These are phyloP conservation scores for Cucurbita pepo DNA, from an alignment of 306 rosid genomes.

Conservation along the genomic window DNA sequence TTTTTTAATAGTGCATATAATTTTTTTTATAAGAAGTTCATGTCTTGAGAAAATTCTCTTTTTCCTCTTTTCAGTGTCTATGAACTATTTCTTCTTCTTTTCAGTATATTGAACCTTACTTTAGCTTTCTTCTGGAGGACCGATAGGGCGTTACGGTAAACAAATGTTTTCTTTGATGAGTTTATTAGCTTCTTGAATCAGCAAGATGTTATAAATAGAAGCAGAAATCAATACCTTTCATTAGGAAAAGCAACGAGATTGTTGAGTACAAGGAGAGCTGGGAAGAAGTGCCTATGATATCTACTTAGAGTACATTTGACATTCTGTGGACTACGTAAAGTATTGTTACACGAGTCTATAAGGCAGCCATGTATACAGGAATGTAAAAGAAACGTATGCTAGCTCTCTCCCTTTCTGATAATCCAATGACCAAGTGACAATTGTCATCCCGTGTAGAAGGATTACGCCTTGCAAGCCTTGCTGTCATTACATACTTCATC, in stretches of 20 bases:
- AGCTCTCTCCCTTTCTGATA: neutral
- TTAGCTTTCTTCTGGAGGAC: no score
- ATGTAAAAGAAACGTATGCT: neutral
- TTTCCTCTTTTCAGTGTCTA: neutral
- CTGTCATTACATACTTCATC: conserved; percentile 49
- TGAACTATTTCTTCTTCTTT: neutral
- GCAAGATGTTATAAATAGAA: neutral
- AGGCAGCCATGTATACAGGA: neutral
- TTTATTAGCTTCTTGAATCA: neutral
- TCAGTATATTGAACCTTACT: no score
- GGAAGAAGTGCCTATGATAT: neutral
- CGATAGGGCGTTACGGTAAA: no score
- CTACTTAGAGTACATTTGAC: neutral
- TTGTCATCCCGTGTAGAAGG: neutral
- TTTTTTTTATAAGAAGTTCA: neutral
- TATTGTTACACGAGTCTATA: neutral
- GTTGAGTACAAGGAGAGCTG: neutral
- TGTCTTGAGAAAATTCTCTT: neutral
- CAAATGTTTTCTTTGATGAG: no score
- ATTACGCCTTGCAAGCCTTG: conserved; percentile 26
- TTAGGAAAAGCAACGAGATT: neutral
- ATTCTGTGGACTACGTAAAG: neutral
- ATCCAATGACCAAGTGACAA: neutral
- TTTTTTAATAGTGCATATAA: conserved; percentile 7
- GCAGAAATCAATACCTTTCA: neutral